These are phyloP conservation scores for Sicyos baderoa DNA, from an alignment of 306 rosid genomes.

Conservation along the genomic window DNA sequence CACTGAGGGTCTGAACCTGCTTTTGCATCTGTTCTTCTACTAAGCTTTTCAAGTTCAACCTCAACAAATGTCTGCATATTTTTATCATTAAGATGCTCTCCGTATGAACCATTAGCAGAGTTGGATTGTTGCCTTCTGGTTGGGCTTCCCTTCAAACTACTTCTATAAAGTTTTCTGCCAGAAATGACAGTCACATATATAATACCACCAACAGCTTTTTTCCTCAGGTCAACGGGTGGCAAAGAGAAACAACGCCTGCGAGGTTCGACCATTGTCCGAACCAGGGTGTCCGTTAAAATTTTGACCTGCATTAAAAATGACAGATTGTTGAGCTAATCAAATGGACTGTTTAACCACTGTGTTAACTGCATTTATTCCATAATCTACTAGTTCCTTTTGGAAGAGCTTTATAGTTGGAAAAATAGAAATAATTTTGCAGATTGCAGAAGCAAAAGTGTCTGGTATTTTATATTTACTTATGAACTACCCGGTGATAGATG, in stretches of 20 bases:
- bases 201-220: slow-evolving; percentile 78
- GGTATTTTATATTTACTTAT: background rate
- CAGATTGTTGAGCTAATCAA: slow-evolving; percentile 5
- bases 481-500: background rate
- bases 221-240: slow-evolving; percentile 69
- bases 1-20: slow-evolving; percentile 74
- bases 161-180: slow-evolving; percentile 60
- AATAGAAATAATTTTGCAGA: background rate
- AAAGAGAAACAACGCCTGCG: slow-evolving; percentile 77
- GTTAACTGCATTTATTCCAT: background rate
- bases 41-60: slow-evolving; percentile 75
- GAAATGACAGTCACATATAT: slow-evolving; percentile 70
- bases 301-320: slow-evolving; percentile 48
- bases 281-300: slow-evolving; percentile 62
- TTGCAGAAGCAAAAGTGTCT: background rate
- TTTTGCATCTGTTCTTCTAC: slow-evolving; percentile 59
- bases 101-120: slow-evolving; percentile 41
- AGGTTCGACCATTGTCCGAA: slow-evolving; percentile 95
- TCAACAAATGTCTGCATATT: slow-evolving; percentile 83
- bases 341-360: background rate
- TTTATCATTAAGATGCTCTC: slow-evolving; percentile 41
- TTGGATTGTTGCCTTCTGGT: slow-evolving; percentile 44
- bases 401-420: background rate
- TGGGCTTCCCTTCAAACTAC: slow-evolving; percentile 55
- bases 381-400: background rate